These are phyloP conservation scores for Aspergillus cristatus DNA, from an alignment of 495 filamentous ascomycete species.

Conservation along the genomic window DNA sequence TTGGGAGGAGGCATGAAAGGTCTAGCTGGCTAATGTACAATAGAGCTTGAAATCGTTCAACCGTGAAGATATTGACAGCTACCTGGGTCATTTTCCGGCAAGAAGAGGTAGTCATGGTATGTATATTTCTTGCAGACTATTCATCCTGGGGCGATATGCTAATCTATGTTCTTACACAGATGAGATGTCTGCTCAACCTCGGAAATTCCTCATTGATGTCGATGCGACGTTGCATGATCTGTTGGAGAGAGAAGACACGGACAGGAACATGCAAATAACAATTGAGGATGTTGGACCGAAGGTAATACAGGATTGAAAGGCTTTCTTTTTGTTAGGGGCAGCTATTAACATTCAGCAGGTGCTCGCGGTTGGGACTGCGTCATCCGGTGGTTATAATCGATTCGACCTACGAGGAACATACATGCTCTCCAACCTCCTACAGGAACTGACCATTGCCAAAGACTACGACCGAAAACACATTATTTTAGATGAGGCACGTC, in stretches of 20 bases:
- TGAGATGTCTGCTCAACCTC: conserved; percentile 40
- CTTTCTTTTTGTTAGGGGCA: background rate
- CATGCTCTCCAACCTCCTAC: conserved; percentile 87
- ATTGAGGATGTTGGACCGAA: conserved; percentile 94
- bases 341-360: conserved; percentile 37
- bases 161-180: conserved; percentile 31
- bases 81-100: conserved; percentile 24
- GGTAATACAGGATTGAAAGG: conserved; percentile 35
- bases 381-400: conserved; percentile 71
- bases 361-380: conserved; percentile 73
- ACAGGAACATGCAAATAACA: conserved; percentile 88
- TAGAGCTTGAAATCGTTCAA: conserved; percentile 31
- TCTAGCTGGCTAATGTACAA: background rate
- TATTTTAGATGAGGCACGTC: conserved; percentile 73
- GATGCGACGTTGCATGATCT: conserved; percentile 64
- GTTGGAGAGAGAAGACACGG: conserved; percentile 75
- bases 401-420: conserved; percentile 90
- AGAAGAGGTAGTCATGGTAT: conserved; percentile 42
- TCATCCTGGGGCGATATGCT: too few relatives aligned
- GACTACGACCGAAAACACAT: conserved; percentile 76
- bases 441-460: conserved; percentile 85
- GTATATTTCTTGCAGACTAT: conserved; percentile 3
- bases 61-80: conserved; percentile 26
- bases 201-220: conserved; percentile 70
- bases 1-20: conserved; percentile 1